Conservation (phyloP, 1,139 yeast species). For the Debaryomyces coudertii region DNA sequence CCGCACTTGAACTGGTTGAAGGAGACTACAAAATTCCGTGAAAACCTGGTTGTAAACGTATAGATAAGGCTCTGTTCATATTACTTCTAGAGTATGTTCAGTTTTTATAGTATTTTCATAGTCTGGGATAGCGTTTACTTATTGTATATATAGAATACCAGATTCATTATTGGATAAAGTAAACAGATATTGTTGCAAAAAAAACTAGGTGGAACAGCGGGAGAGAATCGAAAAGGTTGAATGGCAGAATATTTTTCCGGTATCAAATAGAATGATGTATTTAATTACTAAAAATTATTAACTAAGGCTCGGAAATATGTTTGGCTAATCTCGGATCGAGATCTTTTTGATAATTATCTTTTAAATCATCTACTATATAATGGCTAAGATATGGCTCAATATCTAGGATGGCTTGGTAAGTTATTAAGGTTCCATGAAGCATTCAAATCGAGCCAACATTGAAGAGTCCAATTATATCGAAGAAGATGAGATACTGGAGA, state of each 20-base stretch:
- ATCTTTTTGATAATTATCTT: neutral
- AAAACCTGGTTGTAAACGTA: constrained; percentile 5
- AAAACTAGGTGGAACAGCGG: too few species aligned
- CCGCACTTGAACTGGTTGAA: constrained; percentile 46
- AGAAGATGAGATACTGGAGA: constrained; percentile 1
- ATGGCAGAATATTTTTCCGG: neutral
- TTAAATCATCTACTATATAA: neutral
- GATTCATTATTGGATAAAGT: neutral
- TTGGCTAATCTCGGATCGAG: neutral
- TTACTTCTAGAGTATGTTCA: neutral
- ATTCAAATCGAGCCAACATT: neutral
- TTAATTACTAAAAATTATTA: too few species aligned
- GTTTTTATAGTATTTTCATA: neutral
- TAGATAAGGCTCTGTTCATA: neutral
- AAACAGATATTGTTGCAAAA: too few species aligned
- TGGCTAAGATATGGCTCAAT: neutral
- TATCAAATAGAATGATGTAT: too few species aligned
- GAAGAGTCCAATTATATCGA: neutral
- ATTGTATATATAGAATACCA: neutral
- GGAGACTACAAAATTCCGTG: constrained; percentile 28
- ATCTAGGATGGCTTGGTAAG: too few species aligned
- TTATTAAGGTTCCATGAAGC: neutral
- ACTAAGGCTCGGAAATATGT: too few species aligned
- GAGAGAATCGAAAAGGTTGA: too few species aligned
- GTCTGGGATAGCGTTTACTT: neutral